These are phyloP conservation scores for Amyloporia xantha DNA, from an alignment of 768 basidiomycete genomes.

Conservation along the genomic window DNA sequence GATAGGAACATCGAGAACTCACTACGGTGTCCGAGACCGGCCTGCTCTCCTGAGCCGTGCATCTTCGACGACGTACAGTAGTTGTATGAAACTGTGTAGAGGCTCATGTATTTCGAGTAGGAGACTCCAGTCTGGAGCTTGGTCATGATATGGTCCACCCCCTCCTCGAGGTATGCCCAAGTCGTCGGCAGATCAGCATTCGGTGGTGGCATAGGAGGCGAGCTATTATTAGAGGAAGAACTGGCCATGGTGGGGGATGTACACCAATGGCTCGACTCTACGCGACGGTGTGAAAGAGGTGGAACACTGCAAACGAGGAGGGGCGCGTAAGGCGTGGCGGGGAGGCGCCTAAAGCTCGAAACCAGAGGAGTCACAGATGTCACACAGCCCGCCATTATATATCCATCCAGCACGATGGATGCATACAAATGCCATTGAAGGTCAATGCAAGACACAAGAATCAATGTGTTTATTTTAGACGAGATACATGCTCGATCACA, in stretches of 20 bases:
- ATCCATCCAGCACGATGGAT: too few relatives aligned
- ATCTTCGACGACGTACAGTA: slow-evolving; percentile 91
- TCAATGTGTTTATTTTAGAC: too few relatives aligned
- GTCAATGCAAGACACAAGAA: too few relatives aligned
- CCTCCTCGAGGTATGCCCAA: slow-evolving; percentile 83
- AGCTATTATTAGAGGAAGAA: slow-evolving; percentile 14
- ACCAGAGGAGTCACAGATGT: neutral
- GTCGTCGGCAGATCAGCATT: slow-evolving; percentile 72
- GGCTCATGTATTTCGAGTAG: slow-evolving; percentile 81
- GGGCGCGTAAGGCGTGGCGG: slow-evolving; percentile 2
- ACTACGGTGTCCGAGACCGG: slow-evolving; percentile 47
- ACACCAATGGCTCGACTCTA: neutral
- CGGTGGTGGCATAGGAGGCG: slow-evolving; percentile 50
- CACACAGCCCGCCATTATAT: too few relatives aligned
- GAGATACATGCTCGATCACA: too few relatives aligned
- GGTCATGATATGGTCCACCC: slow-evolving; percentile 89
- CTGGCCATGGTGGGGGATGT: slow-evolving; percentile 11
- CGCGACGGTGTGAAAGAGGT: neutral
- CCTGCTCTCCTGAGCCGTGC: slow-evolving; percentile 40
- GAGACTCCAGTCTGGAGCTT: slow-evolving; percentile 85
- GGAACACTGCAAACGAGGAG: neutral
- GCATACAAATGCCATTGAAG: too few relatives aligned
- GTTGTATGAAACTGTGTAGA: slow-evolving; percentile 95
- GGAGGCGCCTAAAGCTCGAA: neutral
- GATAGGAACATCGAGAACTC: slow-evolving; percentile 25